Base-by-base conservation (phyloP, 176 grass and related monocot genomes). In the Hsuehochloa calcarea region DNA sequence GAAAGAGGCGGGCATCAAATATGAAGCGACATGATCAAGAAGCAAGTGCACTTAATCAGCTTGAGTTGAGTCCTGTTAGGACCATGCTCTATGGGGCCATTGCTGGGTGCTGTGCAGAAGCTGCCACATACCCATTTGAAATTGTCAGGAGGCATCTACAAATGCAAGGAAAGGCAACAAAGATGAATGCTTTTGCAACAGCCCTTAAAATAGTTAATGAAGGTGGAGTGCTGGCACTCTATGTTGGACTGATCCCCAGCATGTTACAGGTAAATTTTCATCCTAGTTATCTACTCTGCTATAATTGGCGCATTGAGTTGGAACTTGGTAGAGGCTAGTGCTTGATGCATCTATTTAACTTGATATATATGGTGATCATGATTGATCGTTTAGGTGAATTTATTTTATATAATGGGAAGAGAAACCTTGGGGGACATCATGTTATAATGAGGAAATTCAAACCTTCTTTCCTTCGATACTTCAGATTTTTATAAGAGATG, bases 21-120 rank as follows among this genome's bases (percentile, higher is more conserved):
- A 7, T 43, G 96, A 93, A 90, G 76, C 82, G 84, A 66, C 84
- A 93, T 90, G 81, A 74, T 43, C 79, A 95, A 73, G 87, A 92
- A 10, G 83, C 85, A 68, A 95, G 89, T 85, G 96, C 93, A 59
- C 72, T 98, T 31, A 93, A 95, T 82, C 93, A 93, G 65, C 91
- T 98, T 46, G 96, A 98, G 44, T 51, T 98, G 61, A 89, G 93
- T 55, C 82, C 93, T 35, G 70, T 90, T 66, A 90, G 91, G 86
- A 98, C 96, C 25, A 93, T 98, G 67, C 78, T 98, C 2, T 95
- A 95, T 78, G 96, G 96, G 27, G 93, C 96, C 26, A 87, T 98
- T 60, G 89, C 96, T 61, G 93, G 96, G 66, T 89, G 87, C 74
- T 98, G 93, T 74, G 91, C 96, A 68, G 93, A 98, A 78, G 96